Percentiles rank a stretch among this genome's conserved stretches.
phyloP scores from a whole-genome alignment of 805 yeast genomes.

The Candida saitoana region DNA sequence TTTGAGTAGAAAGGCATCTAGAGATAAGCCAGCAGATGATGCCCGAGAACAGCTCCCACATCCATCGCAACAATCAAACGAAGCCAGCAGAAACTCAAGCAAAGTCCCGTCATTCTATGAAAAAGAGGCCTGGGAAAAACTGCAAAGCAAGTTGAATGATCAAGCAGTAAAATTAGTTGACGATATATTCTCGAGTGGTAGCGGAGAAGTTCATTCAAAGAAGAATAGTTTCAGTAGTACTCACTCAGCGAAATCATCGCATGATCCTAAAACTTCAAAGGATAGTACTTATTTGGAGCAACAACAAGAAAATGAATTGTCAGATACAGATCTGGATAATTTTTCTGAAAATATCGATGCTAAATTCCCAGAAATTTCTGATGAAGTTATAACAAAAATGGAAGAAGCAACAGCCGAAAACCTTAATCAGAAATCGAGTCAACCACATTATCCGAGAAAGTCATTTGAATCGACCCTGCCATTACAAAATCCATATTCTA shows the following conservation, averaged over 20 bases:
- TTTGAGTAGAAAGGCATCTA: not conserved
- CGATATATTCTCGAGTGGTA: conserved; percentile 33
- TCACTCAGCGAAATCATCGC: not conserved
- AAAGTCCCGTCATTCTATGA: conserved; percentile 18
- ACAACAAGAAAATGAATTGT: conserved; percentile 2
- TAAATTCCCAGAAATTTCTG: conserved; percentile 2
- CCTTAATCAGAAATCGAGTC: not conserved
- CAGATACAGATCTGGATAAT: conserved; percentile 5
- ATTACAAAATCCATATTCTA: not conserved
- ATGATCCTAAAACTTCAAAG: not conserved
- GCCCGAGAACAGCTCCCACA: not conserved
- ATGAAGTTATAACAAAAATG: not conserved
- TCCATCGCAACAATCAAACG: not conserved
- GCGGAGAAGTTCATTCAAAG: conserved; percentile 5
- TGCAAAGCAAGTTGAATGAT: conserved; percentile 19
- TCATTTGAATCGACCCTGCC: conserved; percentile 1
- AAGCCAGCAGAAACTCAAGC: not conserved
- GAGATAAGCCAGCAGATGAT: not conserved
- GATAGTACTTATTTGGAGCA: not conserved
- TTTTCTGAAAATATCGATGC: not conserved
- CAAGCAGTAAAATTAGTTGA: conserved; percentile 36
- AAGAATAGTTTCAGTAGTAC: not conserved
- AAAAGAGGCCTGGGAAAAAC: conserved; percentile 38
- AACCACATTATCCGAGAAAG: not conserved
- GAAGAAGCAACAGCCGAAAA: not conserved